Conservation (phyloP, 257 asterid genomes). For the Ilex aquifolium region DNA sequence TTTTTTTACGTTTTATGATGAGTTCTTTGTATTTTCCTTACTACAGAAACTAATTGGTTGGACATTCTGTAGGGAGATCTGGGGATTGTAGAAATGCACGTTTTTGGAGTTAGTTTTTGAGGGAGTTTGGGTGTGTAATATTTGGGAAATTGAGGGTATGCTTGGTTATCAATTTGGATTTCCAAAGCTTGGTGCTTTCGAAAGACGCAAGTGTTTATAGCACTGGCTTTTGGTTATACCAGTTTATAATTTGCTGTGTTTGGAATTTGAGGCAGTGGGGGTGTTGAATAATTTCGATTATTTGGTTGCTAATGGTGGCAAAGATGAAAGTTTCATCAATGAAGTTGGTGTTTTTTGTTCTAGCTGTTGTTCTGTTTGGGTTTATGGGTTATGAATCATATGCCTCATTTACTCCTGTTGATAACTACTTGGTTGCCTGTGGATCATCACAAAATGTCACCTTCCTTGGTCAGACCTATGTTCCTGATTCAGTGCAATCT, state of each 20-base stretch:
- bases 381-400: slow-evolving; percentile 17
- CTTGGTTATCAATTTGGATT: background rate
- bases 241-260: background rate
- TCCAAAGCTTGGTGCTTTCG: background rate
- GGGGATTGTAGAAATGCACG: slow-evolving; percentile 16
- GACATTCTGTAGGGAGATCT: slow-evolving; percentile 23
- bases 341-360: slow-evolving; percentile 34
- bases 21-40: background rate
- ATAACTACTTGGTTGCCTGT: slow-evolving; percentile 52
- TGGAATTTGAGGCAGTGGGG: background rate
- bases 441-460: slow-evolving; percentile 66
- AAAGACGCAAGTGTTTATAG: slow-evolving; percentile 7
- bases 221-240: background rate
- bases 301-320: slow-evolving; percentile 13
- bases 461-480: slow-evolving; percentile 43
- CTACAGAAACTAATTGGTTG: slow-evolving; percentile 9
- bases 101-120: slow-evolving; percentile 5
- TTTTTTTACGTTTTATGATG: slow-evolving; percentile 5
- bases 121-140: background rate
- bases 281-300: background rate
- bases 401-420: slow-evolving; percentile 53
- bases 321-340: slow-evolving; percentile 19
- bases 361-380: slow-evolving; percentile 26
- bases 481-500: slow-evolving; percentile 46
- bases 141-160: background rate